These are phyloP conservation scores for Boletus vinaceobasis DNA, from an alignment of 768 basidiomycete genomes.

Conservation along the genomic window DNA sequence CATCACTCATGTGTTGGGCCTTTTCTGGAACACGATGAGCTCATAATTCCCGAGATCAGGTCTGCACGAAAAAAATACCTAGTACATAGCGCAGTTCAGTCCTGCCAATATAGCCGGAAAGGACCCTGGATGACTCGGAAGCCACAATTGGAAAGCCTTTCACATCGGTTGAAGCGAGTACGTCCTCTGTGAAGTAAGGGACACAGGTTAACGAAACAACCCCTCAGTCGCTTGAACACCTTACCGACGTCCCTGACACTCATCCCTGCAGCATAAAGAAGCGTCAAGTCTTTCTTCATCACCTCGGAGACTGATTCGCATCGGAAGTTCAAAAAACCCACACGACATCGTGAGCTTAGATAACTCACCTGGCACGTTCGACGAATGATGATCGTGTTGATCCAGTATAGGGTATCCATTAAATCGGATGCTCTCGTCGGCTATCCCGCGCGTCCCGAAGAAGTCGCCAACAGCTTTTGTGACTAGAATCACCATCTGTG, in stretches of 20 bases:
- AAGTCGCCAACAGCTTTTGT: slow-evolving; percentile 97
- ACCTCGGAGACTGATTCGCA: slow-evolving; percentile 69
- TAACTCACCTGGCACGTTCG: slow-evolving; percentile 79
- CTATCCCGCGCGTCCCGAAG: slow-evolving; percentile 89
- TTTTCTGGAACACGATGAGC: slow-evolving; percentile 50
- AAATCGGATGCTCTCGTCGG: slow-evolving; percentile 95
- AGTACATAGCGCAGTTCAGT: slow-evolving; percentile 83
- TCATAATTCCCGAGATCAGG: background rate
- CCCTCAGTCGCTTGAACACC: slow-evolving; percentile 23
- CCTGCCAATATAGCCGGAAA: slow-evolving; percentile 87
- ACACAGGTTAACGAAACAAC: slow-evolving; percentile 1
- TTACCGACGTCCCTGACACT: slow-evolving; percentile 74
- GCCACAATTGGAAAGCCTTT: slow-evolving; percentile 92
- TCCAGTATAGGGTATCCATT: slow-evolving; percentile 97
- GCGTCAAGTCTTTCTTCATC: slow-evolving; percentile 80
- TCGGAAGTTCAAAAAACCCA: slow-evolving; percentile 3
- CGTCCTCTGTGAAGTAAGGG: slow-evolving; percentile 49
- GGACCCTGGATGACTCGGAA: slow-evolving; percentile 51
- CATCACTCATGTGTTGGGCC: slow-evolving; percentile 58
- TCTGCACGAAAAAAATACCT: slow-evolving; percentile 43
- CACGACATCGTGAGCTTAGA: background rate
- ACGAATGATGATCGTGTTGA: slow-evolving; percentile 91
- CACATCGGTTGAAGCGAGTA: slow-evolving; percentile 68
- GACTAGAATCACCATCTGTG: slow-evolving; percentile 89
- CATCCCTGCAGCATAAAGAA: slow-evolving; percentile 73